These are phyloP conservation scores for Saccharomyces hybrid DNA, from an alignment of 1,139 yeast species.

Conservation along the genomic window DNA sequence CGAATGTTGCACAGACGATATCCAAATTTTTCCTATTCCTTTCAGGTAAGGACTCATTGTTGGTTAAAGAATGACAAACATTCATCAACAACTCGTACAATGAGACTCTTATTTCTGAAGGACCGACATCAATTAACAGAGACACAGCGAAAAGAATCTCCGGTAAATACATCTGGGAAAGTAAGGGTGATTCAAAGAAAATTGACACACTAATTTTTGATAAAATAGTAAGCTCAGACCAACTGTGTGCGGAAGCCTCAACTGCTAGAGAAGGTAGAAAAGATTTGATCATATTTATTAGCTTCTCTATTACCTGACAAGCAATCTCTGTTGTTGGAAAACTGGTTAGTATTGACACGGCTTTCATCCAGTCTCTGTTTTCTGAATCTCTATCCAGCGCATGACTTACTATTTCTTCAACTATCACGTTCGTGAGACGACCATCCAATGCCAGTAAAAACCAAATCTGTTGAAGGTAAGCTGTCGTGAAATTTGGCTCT, in stretches of 20 bases:
- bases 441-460: slow-evolving; percentile 55
- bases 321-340: slow-evolving; percentile 67
- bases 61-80: slow-evolving; percentile 61
- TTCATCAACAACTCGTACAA: slow-evolving; percentile 61
- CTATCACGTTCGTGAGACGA: slow-evolving; percentile 46
- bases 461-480: slow-evolving; percentile 63
- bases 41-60: slow-evolving; percentile 45
- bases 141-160: slow-evolving; percentile 66
- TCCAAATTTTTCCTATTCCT: slow-evolving; percentile 41
- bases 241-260: slow-evolving; percentile 48
- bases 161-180: slow-evolving; percentile 61
- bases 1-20: slow-evolving; percentile 48
- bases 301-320: slow-evolving; percentile 51
- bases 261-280: slow-evolving; percentile 40
- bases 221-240: slow-evolving; percentile 67
- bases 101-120: slow-evolving; percentile 57
- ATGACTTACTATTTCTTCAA: slow-evolving; percentile 66
- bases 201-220: slow-evolving; percentile 58
- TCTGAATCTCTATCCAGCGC: slow-evolving; percentile 71
- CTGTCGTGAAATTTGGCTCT: slow-evolving; percentile 35
- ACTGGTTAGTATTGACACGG: slow-evolving; percentile 54
- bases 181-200: slow-evolving; percentile 62
- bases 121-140: slow-evolving; percentile 64
- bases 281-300: slow-evolving; percentile 41
- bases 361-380: slow-evolving; percentile 59